phyloP scores from a whole-genome alignment of 805 yeast genomes.

The Metschnikowia amazonensis region DNA sequence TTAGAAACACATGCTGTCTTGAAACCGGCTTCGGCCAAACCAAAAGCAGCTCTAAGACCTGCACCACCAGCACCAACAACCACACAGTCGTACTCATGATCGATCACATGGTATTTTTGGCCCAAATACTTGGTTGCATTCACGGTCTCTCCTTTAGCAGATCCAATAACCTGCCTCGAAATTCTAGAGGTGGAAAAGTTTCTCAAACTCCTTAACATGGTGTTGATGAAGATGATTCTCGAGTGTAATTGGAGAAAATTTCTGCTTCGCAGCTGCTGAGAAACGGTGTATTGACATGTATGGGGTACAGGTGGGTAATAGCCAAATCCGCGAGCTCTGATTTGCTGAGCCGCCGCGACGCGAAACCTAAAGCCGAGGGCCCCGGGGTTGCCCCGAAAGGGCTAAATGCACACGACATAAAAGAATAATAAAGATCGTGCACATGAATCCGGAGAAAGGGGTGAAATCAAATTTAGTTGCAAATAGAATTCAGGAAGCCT shows the following conservation, averaged over 20 bases:
- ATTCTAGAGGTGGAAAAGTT: constrained; percentile 28
- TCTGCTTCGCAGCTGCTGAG: constrained; percentile 7
- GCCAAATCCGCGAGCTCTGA: constrained; percentile 18
- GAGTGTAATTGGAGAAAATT: constrained; percentile 2
- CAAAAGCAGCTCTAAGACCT: constrained; percentile 97
- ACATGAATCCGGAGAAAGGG: neutral
- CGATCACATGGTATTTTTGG: constrained; percentile 83
- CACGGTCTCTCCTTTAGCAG: constrained; percentile 36
- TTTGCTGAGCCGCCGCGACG: constrained; percentile 14
- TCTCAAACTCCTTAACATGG: constrained; percentile 22
- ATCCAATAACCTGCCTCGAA: constrained; percentile 35
- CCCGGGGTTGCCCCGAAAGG: constrained; percentile 7
- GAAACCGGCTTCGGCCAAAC: constrained; percentile 93
- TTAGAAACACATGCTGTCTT: constrained; percentile 97
- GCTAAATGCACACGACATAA: neutral
- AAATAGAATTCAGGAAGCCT: neutral
- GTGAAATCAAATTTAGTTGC: no score
- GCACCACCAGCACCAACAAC: constrained; percentile 99
- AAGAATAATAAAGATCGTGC: neutral
- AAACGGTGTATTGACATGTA: constrained; percentile 5
- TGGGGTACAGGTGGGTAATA: constrained; percentile 19
- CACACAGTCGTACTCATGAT: constrained; percentile 96
- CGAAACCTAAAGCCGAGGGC: constrained; percentile 8
- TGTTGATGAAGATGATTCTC: constrained; percentile 5
- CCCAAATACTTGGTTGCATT: constrained; percentile 43